These are phyloP conservation scores for Peronosclerospora sorghi DNA, from an alignment of 352 stramenopile genomes.

Conservation along the genomic window DNA sequence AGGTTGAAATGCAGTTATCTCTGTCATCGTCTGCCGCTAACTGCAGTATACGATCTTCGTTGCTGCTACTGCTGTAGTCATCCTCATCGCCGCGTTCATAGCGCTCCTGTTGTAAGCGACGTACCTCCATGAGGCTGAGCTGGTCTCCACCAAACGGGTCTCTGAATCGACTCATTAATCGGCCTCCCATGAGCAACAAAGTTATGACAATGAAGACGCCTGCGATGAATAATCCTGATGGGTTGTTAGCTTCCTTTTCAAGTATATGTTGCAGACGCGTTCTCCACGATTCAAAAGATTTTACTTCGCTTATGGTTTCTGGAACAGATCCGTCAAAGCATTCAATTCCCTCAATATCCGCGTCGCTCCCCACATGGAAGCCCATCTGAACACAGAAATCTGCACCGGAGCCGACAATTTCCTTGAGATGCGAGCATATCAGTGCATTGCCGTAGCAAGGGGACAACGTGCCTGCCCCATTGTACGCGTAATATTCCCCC, in stretches of 20 bases:
- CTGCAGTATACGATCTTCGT: slow-evolving; percentile 12
- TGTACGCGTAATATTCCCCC: slow-evolving; percentile 64
- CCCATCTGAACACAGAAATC: slow-evolving; percentile 76
- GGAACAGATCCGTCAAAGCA: slow-evolving; percentile 80
- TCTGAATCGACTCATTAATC: slow-evolving; percentile 34
- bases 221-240: slow-evolving; percentile 52
- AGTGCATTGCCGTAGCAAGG: slow-evolving; percentile 79
- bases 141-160: slow-evolving; percentile 34
- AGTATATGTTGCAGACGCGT: slow-evolving; percentile 37
- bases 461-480: slow-evolving; percentile 38
- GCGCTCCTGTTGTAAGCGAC: slow-evolving; percentile 51
- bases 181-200: slow-evolving; percentile 37
- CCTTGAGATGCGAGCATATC: slow-evolving; percentile 60
- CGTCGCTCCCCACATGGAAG: slow-evolving; percentile 53
- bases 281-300: slow-evolving; percentile 56
- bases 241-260: slow-evolving; percentile 59
- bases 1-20: slow-evolving; percentile 1
- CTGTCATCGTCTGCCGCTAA: slow-evolving; percentile 2
- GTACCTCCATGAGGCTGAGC: slow-evolving; percentile 58
- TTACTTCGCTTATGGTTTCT: slow-evolving; percentile 29
- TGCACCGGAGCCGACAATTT: slow-evolving; percentile 36
- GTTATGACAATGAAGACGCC: slow-evolving; percentile 48
- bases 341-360: slow-evolving; percentile 57
- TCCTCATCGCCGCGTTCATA: slow-evolving; percentile 55
- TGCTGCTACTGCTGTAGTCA: slow-evolving; percentile 46